Percentiles rank a stretch among this genome's conserved stretches.
Evolutionary conservation across 2,329 filamentous ascomycete genomes (phyloP).

Genomic region (Monosporascus sp.): DNA sequence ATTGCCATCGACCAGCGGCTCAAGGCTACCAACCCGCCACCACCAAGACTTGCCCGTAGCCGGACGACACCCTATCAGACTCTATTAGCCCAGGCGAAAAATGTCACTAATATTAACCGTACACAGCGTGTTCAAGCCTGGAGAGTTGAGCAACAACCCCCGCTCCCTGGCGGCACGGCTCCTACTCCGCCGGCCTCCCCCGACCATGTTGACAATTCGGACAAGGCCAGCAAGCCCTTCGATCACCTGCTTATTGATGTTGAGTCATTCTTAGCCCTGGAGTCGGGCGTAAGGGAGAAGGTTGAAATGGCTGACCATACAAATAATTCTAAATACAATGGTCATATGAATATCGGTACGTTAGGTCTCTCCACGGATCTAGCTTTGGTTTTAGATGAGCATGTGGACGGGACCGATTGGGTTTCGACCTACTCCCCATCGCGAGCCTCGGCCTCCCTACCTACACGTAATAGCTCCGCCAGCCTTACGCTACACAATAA

Average conservation of each 20-base stretch:
- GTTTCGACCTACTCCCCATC: constrained; percentile 44
- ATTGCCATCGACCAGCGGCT: constrained; percentile 52
- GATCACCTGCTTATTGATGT: constrained; percentile 54
- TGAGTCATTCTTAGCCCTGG: constrained; percentile 56
- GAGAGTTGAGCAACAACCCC: constrained; percentile 50
- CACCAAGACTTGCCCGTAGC: constrained; percentile 65
- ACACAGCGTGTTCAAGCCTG: constrained; percentile 73
- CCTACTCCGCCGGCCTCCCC: constrained; percentile 26
- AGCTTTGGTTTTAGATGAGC: constrained; percentile 79
- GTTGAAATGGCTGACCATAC: constrained; percentile 65
- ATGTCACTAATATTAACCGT: constrained; percentile 58
- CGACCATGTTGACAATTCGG: constrained; percentile 5
- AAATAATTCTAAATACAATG: constrained; percentile 70
- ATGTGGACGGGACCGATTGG: constrained; percentile 52
- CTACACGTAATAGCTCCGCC: constrained; percentile 27
- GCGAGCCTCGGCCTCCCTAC: constrained; percentile 25
- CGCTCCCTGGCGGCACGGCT: constrained; percentile 30
- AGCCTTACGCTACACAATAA: constrained; percentile 29
- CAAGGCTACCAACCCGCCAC: constrained; percentile 54
- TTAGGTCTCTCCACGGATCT: constrained; percentile 67
- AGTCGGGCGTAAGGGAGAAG: constrained; percentile 59
- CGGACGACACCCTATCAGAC: constrained; percentile 62
- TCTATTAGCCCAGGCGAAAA: constrained; percentile 74
- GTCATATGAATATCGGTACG: constrained; percentile 58
- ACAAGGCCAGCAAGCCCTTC: constrained; percentile 27